These are phyloP conservation scores for Pichia sp. DNA, from an alignment of 1,139 yeast species.

Conservation along the genomic window DNA sequence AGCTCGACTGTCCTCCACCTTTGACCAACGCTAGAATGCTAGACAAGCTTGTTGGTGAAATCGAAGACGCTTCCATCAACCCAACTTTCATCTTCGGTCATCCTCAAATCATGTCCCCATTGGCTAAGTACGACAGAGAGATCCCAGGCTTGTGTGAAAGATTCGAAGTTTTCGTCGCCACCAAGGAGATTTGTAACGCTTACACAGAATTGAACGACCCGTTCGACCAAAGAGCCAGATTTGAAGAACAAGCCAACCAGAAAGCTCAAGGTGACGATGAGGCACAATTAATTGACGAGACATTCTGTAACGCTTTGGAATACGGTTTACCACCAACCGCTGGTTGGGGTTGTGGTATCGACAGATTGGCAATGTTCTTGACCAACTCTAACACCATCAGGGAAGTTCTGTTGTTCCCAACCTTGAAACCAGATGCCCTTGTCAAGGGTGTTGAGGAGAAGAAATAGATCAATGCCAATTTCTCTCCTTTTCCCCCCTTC, in stretches of 20 bases:
- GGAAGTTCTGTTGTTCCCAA: slow-evolving; percentile 97
- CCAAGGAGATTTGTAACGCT: slow-evolving; percentile 97
- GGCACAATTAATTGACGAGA: slow-evolving; percentile 94
- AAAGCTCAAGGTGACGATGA: slow-evolving; percentile 99
- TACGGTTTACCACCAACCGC: slow-evolving; percentile 99
- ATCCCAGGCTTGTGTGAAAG: slow-evolving; percentile 96
- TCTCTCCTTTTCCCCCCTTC: neutral
- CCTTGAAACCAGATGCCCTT: slow-evolving; percentile 84
- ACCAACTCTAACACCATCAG: slow-evolving; percentile 95
- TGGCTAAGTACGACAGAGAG: slow-evolving; percentile 92
- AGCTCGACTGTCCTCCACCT: slow-evolving; percentile 92
- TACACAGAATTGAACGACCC: slow-evolving; percentile 99
- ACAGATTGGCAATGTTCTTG: slow-evolving; percentile 96
- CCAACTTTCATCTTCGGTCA: slow-evolving; percentile 98
- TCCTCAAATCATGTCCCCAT: slow-evolving; percentile 99
- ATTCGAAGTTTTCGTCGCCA: slow-evolving; percentile 97
- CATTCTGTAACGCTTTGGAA: slow-evolving; percentile 95
- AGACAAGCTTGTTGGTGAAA: slow-evolving; percentile 94
- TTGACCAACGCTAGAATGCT: slow-evolving; percentile 98
- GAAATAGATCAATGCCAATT: slow-evolving; percentile 11
- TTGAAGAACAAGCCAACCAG: slow-evolving; percentile 98
- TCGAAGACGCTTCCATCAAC: slow-evolving; percentile 89
- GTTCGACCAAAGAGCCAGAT: slow-evolving; percentile 93
- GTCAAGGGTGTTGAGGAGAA: slow-evolving; percentile 33
- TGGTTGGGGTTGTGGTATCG: slow-evolving; percentile 99